Evolutionary conservation across 768 basidiomycete species (phyloP).

Genomic region (Tulasnella sp.): DNA sequence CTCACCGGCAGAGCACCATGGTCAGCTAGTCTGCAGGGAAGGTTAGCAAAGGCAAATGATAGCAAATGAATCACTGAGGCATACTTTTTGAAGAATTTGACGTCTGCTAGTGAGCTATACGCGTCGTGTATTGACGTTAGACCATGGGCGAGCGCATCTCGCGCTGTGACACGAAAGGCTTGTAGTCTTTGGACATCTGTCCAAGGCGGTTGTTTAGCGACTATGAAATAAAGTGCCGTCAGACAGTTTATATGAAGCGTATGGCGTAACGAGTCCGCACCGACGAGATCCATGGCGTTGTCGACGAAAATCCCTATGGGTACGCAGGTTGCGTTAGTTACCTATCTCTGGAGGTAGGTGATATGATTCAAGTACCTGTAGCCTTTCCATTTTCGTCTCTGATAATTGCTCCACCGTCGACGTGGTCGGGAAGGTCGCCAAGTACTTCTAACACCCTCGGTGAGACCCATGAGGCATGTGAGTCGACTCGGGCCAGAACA

Average conservation of each 20-base stretch:
- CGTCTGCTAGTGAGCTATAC: constrained; percentile 34
- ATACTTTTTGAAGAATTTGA: constrained; percentile 51
- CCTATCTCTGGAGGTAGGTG: too few species aligned
- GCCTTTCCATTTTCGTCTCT: constrained; percentile 51
- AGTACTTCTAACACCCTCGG: constrained; percentile 47
- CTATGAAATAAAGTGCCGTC: neutral
- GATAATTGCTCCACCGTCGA: constrained; percentile 67
- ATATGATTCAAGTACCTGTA: too few species aligned
- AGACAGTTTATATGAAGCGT: neutral
- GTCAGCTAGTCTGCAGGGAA: constrained; percentile 46
- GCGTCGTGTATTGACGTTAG: constrained; percentile 87
- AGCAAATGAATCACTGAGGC: too few species aligned
- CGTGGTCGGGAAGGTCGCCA: constrained; percentile 42
- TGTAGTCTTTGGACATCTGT: constrained; percentile 51
- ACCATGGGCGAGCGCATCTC: constrained; percentile 63
- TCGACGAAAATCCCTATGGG: constrained; percentile 65
- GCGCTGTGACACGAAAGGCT: constrained; percentile 48
- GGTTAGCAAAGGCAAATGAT: too few species aligned
- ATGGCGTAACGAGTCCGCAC: constrained; percentile 5
- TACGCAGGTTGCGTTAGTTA: too few species aligned
- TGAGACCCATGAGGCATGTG: constrained; percentile 81
- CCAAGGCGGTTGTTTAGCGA: constrained; percentile 49
- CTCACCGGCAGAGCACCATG: constrained; percentile 54
- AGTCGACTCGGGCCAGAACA: constrained; percentile 63
- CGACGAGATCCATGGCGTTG: constrained; percentile 72